Percentiles rank a stretch among this genome's conserved stretches.
phyloP scores from a whole-genome alignment of 352 stramenopile genomes.

The Pythium dissotocum region DNA sequence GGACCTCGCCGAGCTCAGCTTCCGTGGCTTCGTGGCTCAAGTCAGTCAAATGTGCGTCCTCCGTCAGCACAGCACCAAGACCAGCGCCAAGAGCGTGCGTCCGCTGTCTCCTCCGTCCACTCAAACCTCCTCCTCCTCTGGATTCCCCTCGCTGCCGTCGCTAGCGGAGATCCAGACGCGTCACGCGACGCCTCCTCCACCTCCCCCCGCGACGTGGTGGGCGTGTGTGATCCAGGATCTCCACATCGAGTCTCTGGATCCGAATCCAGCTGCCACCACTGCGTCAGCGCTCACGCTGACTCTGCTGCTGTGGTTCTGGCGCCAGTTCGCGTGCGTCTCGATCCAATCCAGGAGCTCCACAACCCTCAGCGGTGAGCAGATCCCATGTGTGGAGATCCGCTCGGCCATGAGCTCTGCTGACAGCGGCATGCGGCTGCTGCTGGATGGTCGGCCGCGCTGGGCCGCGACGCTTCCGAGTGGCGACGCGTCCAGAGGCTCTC shows the following conservation, averaged over 20 bases:
- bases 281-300: background rate
- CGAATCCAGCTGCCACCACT: background rate
- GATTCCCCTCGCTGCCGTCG: background rate
- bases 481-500: slow-evolving; percentile 1
- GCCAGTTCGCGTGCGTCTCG: slow-evolving; percentile 5
- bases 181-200: background rate
- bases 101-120: background rate
- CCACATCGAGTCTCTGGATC: background rate
- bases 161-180: background rate
- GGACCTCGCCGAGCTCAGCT: background rate
- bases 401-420: background rate
- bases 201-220: background rate
- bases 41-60: slow-evolving; percentile 3
- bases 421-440: slow-evolving; percentile 6
- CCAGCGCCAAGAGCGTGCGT: background rate
- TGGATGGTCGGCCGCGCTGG: slow-evolving; percentile 5
- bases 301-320: slow-evolving; percentile 17
- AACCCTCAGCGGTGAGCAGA: background rate
- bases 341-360: background rate
- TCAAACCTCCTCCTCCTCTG: too few species aligned
- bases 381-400: background rate
- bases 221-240: slow-evolving; percentile 3
- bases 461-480: slow-evolving; percentile 6
- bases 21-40: slow-evolving; percentile 14
- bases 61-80: background rate